phyloP scores from a whole-genome alignment of 345 rosid genomes.

The rapeseed (Brassica napus) region DNA sequence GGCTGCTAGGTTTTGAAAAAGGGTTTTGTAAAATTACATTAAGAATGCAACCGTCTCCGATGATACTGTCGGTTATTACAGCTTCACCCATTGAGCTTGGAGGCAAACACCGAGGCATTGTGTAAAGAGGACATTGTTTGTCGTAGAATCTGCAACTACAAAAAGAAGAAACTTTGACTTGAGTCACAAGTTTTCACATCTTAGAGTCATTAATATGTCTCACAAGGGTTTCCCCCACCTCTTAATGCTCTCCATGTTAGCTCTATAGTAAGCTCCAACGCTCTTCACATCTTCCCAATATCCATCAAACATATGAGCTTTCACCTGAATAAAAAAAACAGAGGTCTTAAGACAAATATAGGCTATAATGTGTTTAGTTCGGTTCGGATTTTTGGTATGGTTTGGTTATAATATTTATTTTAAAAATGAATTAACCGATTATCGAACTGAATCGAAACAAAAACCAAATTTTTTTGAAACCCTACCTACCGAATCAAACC shows the following conservation, averaged over 20 bases:
- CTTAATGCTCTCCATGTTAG: constrained; percentile 74
- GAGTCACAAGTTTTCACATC: constrained; percentile 32
- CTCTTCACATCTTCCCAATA: constrained; percentile 81
- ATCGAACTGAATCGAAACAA: no score
- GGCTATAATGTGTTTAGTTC: no score
- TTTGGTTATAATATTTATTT: no score
- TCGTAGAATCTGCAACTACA: constrained; percentile 60
- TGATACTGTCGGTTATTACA: constrained; percentile 54
- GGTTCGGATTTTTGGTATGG: no score
- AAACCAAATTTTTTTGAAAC: no score
- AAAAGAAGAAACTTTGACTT: constrained; percentile 11
- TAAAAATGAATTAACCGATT: no score
- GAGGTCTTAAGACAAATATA: background rate
- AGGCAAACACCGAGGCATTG: constrained; percentile 74
- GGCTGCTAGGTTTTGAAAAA: constrained; percentile 12
- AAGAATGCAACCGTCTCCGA: constrained; percentile 83
- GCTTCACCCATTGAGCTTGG: constrained; percentile 62
- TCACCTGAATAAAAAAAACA: constrained; percentile 48
- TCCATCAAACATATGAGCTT: constrained; percentile 63
- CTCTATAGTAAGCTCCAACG: constrained; percentile 66
- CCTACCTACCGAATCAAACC: no score
- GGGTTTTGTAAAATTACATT: constrained; percentile 49
- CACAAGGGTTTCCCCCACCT: constrained; percentile 25
- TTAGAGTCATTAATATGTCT: background rate
- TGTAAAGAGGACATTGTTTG: constrained; percentile 54